A percentile compares a stretch with the other conserved stretches of the same genome.
Conservation (phyloP, 352 stramenopile species). For the Globisporangium barbulae region DNA sequence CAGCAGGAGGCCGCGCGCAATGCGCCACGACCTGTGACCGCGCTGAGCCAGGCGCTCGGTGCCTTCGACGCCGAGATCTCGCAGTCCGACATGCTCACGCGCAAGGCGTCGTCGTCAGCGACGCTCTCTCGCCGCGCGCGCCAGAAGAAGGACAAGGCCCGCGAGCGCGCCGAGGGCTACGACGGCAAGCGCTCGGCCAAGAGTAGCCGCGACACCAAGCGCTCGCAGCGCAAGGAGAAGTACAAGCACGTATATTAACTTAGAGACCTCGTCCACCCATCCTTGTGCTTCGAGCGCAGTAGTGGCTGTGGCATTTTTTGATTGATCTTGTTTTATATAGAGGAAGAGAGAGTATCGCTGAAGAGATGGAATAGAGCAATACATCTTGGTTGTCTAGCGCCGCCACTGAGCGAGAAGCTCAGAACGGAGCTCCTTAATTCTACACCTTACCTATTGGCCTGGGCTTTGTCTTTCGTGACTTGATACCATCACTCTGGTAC, state of each 20-base stretch:
- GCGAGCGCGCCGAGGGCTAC: conserved; percentile 27
- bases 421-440: neutral
- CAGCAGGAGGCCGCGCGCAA: conserved; percentile 26
- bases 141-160: conserved; percentile 41
- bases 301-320: neutral
- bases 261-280: neutral
- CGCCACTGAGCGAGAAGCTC: neutral
- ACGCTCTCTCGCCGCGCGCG: conserved; percentile 38
- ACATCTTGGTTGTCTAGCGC: neutral
- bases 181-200: conserved; percentile 22
- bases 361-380: neutral
- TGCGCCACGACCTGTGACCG: conserved; percentile 31
- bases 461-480: neutral
- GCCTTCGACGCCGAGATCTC: conserved; percentile 57
- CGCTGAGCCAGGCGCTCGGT: conserved; percentile 58
- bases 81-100: conserved; percentile 27
- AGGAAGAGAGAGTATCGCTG: neutral
- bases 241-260: conserved; percentile 54
- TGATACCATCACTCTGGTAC: conserved; percentile 1
- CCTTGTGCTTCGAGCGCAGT: neutral
- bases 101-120: conserved; percentile 19
- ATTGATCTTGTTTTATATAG: neutral
- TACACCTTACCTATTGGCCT: neutral
- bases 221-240: conserved; percentile 53
- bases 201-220: conserved; percentile 33